These are phyloP conservation scores for Irpex sp. DNA, from an alignment of 1,284 basidiomycete species.

Conservation along the genomic window DNA sequence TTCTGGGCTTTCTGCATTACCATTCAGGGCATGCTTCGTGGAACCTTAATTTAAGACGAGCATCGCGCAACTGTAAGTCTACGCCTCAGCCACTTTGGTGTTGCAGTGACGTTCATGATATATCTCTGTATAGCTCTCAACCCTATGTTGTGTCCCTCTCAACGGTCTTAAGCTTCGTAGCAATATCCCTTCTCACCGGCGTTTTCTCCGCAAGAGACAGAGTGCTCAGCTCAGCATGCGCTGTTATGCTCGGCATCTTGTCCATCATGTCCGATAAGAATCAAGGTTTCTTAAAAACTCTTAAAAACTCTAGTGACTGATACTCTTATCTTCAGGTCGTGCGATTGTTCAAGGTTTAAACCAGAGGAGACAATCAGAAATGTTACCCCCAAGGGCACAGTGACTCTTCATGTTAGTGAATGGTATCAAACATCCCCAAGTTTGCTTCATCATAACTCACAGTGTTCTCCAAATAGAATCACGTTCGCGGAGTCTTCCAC, in stretches of 20 bases:
- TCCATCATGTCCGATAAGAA: constrained; percentile 47
- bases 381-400: neutral
- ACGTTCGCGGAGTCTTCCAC: no score
- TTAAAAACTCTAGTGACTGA: neutral
- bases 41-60: constrained; percentile 64
- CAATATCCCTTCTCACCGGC: constrained; percentile 63
- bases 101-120: neutral
- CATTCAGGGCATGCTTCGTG: constrained; percentile 69
- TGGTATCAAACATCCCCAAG: no score
- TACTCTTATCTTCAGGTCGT: neutral
- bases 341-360: constrained; percentile 14
- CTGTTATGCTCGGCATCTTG: constrained; percentile 53
- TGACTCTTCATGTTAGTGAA: neutral
- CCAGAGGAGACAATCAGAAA: neutral
- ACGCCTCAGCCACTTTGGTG: neutral
- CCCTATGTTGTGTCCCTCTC: constrained; percentile 68
- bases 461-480: no score
- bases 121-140: constrained; percentile 51
- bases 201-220: constrained; percentile 58
- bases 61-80: constrained; percentile 63
- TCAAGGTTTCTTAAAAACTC: constrained; percentile 12
- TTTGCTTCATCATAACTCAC: no score
- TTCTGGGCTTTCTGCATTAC: constrained; percentile 74
- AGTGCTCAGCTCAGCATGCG: constrained; percentile 56
- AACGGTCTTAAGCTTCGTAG: constrained; percentile 73